Evolutionary conservation across 306 rosid genomes (phyloP).

Genomic region (Trichosanthes truncata): DNA sequence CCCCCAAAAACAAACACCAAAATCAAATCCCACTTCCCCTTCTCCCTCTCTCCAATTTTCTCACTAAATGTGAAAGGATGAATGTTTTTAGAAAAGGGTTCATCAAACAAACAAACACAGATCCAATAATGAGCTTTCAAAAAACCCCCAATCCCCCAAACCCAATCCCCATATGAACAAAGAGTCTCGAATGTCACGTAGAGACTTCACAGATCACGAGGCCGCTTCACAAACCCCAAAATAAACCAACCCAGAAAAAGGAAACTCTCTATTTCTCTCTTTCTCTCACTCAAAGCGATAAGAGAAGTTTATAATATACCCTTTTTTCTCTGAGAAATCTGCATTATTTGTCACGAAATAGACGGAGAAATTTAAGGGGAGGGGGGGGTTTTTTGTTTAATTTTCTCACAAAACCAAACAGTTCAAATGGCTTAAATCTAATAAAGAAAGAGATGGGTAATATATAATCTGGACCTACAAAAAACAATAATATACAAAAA

Average conservation of each 20-base stretch:
- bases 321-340: not conserved
- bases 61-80: constrained; percentile 4
- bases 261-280: not conserved
- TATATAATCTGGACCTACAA: not conserved
- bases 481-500: too few species aligned
- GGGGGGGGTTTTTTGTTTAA: not conserved
- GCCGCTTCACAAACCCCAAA: not conserved
- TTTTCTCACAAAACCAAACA: not conserved
- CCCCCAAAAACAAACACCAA: constrained; percentile 1
- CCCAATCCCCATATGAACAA: not conserved
- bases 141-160: not conserved
- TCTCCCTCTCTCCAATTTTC: not conserved
- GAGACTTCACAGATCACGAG: constrained; percentile 5
- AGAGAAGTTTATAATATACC: not conserved
- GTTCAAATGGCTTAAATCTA: not conserved
- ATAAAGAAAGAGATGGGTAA: not conserved
- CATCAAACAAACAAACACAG: not conserved
- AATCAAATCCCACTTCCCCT: not conserved
- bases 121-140: not conserved
- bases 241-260: constrained; percentile 7
- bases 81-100: not conserved
- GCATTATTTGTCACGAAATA: constrained; percentile 16
- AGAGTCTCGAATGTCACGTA: not conserved
- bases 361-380: constrained; percentile 11
- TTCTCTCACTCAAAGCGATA: not conserved